phyloP scores from a whole-genome alignment of 2,329 filamentous ascomycete genomes.

The Penicillium fuscoglaucum region DNA sequence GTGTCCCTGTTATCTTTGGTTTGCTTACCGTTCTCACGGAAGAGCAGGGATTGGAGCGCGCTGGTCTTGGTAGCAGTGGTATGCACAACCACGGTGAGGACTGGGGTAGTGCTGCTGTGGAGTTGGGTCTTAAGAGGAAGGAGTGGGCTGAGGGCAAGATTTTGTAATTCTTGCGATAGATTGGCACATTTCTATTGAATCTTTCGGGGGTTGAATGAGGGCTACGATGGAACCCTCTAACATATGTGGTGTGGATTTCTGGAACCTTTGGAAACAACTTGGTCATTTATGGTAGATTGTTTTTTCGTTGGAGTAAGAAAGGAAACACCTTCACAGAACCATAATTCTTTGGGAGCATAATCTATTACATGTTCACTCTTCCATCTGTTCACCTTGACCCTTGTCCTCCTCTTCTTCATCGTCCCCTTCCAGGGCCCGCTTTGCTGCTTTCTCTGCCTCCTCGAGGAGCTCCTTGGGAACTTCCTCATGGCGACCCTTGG shows the following conservation, averaged over 20 bases:
- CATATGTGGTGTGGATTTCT: background rate
- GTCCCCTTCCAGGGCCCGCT: conserved; percentile 83
- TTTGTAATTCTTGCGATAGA: conserved; percentile 30
- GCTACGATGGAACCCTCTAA: conserved; percentile 2
- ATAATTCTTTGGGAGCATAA: conserved; percentile 21
- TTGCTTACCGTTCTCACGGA: conserved; percentile 86
- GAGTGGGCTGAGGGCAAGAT: conserved; percentile 75
- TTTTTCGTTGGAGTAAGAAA: background rate
- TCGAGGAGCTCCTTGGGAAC: conserved; percentile 88
- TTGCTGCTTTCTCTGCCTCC: conserved; percentile 89
- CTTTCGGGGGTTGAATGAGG: background rate
- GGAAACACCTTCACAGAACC: conserved; percentile 9
- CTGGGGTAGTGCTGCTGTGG: conserved; percentile 92
- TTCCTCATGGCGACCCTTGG: conserved; percentile 88
- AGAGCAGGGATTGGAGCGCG: conserved; percentile 81
- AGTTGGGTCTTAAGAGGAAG: conserved; percentile 84
- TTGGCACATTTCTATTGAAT: background rate
- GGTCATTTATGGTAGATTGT: background rate
- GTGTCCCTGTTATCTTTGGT: conserved; percentile 88
- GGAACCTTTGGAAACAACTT: background rate
- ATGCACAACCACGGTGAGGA: conserved; percentile 93
- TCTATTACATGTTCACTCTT: conserved; percentile 62
- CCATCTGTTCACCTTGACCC: conserved; percentile 74
- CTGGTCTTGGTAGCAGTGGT: conserved; percentile 63
- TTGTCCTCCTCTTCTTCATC: conserved; percentile 77